Conservation (phyloP, 371 early-diverging fungal genomes). For the Mucor saturninus region DNA sequence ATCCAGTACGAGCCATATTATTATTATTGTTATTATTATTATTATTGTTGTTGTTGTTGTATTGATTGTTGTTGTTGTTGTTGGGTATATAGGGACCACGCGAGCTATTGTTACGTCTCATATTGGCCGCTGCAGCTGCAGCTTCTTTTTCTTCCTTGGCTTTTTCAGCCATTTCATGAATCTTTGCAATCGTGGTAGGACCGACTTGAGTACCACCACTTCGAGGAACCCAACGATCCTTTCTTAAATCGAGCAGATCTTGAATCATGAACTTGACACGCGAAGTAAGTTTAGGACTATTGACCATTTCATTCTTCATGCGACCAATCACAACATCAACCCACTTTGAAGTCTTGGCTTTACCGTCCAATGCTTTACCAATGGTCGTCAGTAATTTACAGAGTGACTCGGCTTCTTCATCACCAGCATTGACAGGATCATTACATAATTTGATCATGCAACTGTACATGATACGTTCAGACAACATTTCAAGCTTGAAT, state of each 20-base stretch:
- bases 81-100: constrained; percentile 60
- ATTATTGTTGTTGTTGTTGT: constrained; percentile 16
- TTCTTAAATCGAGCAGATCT: constrained; percentile 90
- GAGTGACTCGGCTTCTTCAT: constrained; percentile 93
- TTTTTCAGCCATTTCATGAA: constrained; percentile 78
- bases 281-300: constrained; percentile 69
- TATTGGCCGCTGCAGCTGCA: constrained; percentile 34
- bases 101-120: constrained; percentile 67
- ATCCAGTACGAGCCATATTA: constrained; percentile 65
- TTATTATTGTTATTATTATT: constrained; percentile 20
- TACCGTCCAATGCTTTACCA: constrained; percentile 71
- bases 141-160: constrained; percentile 65
- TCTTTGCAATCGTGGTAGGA: constrained; percentile 89
- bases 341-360: constrained; percentile 39
- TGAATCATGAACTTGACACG: constrained; percentile 92
- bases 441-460: constrained; percentile 80
- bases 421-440: constrained; percentile 79
- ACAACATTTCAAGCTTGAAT: constrained; percentile 87
- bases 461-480: constrained; percentile 90
- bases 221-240: constrained; percentile 78
- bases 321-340: constrained; percentile 81
- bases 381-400: constrained; percentile 89
- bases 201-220: constrained; percentile 61
- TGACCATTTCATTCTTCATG: constrained; percentile 68
- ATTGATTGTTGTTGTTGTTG: constrained; percentile 2